phyloP scores from a whole-genome alignment of 2,329 filamentous ascomycete species.

The Fusarium armeniacum region DNA sequence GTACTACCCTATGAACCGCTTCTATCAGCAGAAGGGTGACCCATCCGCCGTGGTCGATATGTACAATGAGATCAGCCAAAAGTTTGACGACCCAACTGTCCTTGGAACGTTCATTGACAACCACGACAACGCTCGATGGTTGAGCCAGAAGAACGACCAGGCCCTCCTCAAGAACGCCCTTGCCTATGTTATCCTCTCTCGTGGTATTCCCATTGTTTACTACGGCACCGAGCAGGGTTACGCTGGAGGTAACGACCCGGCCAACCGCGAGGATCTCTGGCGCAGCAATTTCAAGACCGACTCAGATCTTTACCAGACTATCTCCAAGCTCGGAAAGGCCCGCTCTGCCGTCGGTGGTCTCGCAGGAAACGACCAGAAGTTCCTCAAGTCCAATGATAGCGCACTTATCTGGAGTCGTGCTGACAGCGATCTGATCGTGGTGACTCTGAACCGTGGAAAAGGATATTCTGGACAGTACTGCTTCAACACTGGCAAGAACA shows the following conservation, averaged over 20 bases:
- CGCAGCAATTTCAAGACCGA: slow-evolving; percentile 60
- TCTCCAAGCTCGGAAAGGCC: slow-evolving; percentile 35
- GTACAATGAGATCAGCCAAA: slow-evolving; percentile 53
- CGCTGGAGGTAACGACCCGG: slow-evolving; percentile 61
- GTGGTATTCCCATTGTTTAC: slow-evolving; percentile 75
- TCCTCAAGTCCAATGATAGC: slow-evolving; percentile 21
- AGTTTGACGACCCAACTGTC: slow-evolving; percentile 50
- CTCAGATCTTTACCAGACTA: slow-evolving; percentile 32
- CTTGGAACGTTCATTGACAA: slow-evolving; percentile 69
- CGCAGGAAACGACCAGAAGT: slow-evolving; percentile 26
- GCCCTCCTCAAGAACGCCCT: slow-evolving; percentile 72
- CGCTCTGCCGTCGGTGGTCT: slow-evolving; percentile 26
- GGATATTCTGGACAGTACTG: slow-evolving; percentile 31
- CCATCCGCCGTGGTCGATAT: slow-evolving; percentile 58
- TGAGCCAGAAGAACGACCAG: slow-evolving; percentile 65
- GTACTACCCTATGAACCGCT: slow-evolving; percentile 59
- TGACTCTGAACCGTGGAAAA: slow-evolving; percentile 28
- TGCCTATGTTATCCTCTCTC: slow-evolving; percentile 70
- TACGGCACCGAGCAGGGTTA: slow-evolving; percentile 76
- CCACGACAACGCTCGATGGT: slow-evolving; percentile 70
- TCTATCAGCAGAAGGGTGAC: slow-evolving; percentile 57
- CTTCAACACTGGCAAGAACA: slow-evolving; percentile 24
- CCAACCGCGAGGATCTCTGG: slow-evolving; percentile 72
- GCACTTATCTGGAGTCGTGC: slow-evolving; percentile 39
- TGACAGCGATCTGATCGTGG: slow-evolving; percentile 20